A percentile compares a stretch with the other conserved stretches of the same genome.
Evolutionary conservation across 768 basidiomycete genomes (phyloP).

Genomic region (Naganishia kalamii): DNA sequence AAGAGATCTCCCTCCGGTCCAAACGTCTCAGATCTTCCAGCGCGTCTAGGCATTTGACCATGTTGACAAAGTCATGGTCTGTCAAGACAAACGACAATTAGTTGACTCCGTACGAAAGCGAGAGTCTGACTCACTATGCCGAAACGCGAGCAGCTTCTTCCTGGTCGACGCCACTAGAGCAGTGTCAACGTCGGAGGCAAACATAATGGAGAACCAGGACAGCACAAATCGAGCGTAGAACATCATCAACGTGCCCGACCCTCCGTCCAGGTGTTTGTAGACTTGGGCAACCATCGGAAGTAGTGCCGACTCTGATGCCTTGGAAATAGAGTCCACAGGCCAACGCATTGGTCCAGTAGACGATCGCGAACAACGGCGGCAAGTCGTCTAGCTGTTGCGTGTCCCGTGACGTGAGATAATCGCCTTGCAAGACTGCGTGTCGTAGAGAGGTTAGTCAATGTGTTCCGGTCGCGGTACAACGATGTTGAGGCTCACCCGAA

Average conservation of each 20-base stretch:
- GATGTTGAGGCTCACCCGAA: neutral
- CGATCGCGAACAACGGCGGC: constrained; percentile 5
- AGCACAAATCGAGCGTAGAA: neutral
- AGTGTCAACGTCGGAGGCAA: neutral
- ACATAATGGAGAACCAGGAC: constrained; percentile 6
- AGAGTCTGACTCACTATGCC: neutral
- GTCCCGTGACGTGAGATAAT: neutral
- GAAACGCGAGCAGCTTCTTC: neutral
- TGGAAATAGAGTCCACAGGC: neutral
- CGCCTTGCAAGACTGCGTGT: neutral
- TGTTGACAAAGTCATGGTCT: constrained; percentile 6
- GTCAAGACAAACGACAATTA: neutral
- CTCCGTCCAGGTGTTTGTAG: neutral
- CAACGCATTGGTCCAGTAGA: constrained; percentile 7
- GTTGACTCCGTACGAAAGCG: neutral
- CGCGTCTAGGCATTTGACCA: constrained; percentile 1
- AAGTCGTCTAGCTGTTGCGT: neutral
- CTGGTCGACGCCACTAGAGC: neutral
- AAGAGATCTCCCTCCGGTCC: neutral
- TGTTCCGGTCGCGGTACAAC: neutral
- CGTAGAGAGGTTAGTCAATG: neutral
- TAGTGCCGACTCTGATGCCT: neutral
- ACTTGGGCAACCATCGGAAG: neutral
- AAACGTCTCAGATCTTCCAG: neutral
- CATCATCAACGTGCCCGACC: constrained; percentile 2